Base-by-base conservation (phyloP, 305 asterid genomes). In the Plantago coronopus region DNA sequence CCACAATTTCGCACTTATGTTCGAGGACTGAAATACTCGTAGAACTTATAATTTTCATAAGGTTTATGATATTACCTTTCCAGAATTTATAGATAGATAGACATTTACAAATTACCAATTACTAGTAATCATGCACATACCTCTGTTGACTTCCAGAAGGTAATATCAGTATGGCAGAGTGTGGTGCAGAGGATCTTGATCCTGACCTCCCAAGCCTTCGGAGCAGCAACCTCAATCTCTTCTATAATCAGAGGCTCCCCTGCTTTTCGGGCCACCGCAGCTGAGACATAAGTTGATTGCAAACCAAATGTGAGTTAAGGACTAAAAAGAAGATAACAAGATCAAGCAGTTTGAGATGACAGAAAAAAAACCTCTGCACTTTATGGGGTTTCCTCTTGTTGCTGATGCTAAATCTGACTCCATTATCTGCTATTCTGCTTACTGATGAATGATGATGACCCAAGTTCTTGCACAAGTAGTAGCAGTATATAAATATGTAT, bases 141-240 rank as follows among this genome's bases (percentile, higher is more conserved):
- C 59, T 54, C 43, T 3, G 50, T 70, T 46, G 48, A 12, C 47
- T 55, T 62, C 79, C 79, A 74, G 42, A 74, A 61, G 21, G 70
- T 61, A 19, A 74, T 5, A 42, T 74, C 79, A 53, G 70, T 74
- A 34, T 61, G 49, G 66, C 79, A 70, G 4, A 69, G 68, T 21
- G 79, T 65, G 55, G 66, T 61, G 45, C 72, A 69, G 13, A 74
- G 47, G 63, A 65, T 66, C 17, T 57, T 44, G n/a, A 74, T 53
- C 8, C 75, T 46, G 22, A 59, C 64, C 19, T 59, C 64, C 27
- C 48, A 44, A n/a, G 64, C 64, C 25, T 59, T 59, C 25, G 64
- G 64, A 42, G 54, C 53, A 22, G 40, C 17, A 15, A 59, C 64
- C 19, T 42, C 48, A 27, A 59, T 46, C 43, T 59, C 64, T 44